phyloP scores from a whole-genome alignment of 2,329 filamentous ascomycete genomes.

The Fusarium sp. region DNA sequence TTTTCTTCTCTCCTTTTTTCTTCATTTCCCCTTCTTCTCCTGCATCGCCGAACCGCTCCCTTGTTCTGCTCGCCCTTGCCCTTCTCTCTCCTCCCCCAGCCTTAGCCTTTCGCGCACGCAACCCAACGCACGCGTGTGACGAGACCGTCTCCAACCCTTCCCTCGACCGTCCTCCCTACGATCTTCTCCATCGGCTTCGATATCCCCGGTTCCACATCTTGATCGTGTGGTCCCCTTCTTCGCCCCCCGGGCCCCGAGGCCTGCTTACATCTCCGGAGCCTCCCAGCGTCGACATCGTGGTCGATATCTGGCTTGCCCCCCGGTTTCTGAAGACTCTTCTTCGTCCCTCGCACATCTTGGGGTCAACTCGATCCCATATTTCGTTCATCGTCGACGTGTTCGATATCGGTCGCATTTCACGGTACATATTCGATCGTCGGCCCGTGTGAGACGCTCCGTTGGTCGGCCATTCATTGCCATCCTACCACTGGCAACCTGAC shows the following conservation, averaged over 20 bases:
- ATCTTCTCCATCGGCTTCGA: conserved; percentile 14
- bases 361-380: not conserved
- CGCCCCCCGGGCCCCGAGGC: conserved; percentile 18
- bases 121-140: not conserved
- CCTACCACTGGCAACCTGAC: not conserved
- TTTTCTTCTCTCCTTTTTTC: conserved; percentile 10
- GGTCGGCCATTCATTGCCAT: not conserved
- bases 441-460: conserved; percentile 15
- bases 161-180: conserved; percentile 17
- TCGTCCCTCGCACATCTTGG: not conserved
- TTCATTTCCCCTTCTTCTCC: not conserved
- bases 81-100: conserved; percentile 11
- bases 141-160: conserved; percentile 18
- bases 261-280: conserved; percentile 18
- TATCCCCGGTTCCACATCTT: conserved; percentile 2
- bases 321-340: not conserved
- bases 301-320: conserved; percentile 11
- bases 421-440: conserved; percentile 5
- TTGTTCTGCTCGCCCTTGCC: conserved; percentile 33
- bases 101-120: conserved; percentile 24
- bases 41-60: conserved; percentile 21
- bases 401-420: not conserved
- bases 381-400: not conserved
- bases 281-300: conserved; percentile 11
- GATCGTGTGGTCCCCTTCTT: conserved; percentile 6